phyloP scores from a whole-genome alignment of 1,284 basidiomycete genomes.

The Cystobasidium pallidum region DNA sequence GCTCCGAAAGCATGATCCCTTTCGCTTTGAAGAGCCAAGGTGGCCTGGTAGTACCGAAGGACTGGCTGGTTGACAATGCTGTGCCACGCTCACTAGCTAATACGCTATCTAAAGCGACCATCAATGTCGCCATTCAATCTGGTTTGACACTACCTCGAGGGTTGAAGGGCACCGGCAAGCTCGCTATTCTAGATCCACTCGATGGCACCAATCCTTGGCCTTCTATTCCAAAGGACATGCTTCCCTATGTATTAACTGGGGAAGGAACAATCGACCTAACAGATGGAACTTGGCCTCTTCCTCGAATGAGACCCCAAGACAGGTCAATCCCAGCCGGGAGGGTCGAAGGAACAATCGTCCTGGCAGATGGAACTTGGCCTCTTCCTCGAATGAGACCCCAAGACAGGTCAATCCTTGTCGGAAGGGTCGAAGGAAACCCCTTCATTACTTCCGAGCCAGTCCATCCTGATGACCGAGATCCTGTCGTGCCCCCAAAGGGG shows the following conservation, averaged over 20 bases:
- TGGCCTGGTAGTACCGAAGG: neutral
- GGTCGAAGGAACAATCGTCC: neutral
- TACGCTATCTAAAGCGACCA: neutral
- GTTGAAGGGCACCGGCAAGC: constrained; percentile 13
- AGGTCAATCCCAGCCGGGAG: neutral
- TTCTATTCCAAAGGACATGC: neutral
- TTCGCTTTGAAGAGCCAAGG: neutral
- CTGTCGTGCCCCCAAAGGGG: neutral
- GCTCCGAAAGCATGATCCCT: neutral
- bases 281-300: constrained; percentile 14
- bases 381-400: neutral
- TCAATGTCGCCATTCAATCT: constrained; percentile 10
- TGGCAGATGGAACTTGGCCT: constrained; percentile 14
- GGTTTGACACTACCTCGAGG: constrained; percentile 18
- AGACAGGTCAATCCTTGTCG: constrained; percentile 1
- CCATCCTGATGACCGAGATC: neutral
- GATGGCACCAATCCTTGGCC: constrained; percentile 17
- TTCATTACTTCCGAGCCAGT: neutral
- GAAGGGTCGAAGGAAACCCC: neutral
- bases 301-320: neutral
- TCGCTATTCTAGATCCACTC: neutral
- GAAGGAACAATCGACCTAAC: constrained; percentile 2
- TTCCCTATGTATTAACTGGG: constrained; percentile 6
- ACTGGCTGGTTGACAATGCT: neutral
- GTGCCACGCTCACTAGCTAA: neutral